phyloP scores from a whole-genome alignment of 192 early-diverging fungal species.

The Jimgerdemannia flammicorona region DNA sequence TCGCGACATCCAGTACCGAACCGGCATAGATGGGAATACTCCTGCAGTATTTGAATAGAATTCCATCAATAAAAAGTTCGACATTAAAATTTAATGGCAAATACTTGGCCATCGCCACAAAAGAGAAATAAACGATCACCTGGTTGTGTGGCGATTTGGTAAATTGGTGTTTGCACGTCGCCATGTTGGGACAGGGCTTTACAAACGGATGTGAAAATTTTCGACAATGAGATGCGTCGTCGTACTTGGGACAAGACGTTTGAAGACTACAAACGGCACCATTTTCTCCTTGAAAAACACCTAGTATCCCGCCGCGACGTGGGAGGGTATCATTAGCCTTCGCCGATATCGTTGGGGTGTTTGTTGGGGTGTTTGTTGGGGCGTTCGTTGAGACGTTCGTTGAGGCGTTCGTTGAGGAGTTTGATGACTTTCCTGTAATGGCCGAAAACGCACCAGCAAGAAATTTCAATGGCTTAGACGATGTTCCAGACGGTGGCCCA shows the following conservation, averaged over 20 bases:
- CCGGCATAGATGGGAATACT: neutral
- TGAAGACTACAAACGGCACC: neutral
- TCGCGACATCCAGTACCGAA: neutral
- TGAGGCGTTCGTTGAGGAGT: neutral
- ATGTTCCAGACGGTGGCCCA: too few species aligned
- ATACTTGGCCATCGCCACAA: too few species aligned
- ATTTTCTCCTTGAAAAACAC: too few species aligned
- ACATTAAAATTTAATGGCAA: neutral
- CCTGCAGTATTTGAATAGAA: neutral
- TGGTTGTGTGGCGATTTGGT: neutral
- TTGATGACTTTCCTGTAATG: too few species aligned
- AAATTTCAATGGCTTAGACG: too few species aligned
- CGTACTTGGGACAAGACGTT: neutral
- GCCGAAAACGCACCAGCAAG: too few species aligned
- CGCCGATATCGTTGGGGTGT: neutral
- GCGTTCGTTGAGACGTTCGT: neutral
- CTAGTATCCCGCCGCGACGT: too few species aligned
- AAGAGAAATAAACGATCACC: neutral
- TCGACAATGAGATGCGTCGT: neutral
- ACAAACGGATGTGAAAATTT: neutral
- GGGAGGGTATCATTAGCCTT: neutral
- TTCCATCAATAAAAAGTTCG: neutral
- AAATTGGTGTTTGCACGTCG: neutral
- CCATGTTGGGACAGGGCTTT: neutral
- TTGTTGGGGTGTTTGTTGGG: too few species aligned